A percentile compares a stretch with the other conserved stretches of the same genome.
Conservation (phyloP, 768 basidiomycete genomes). For the Suillus spraguei region DNA sequence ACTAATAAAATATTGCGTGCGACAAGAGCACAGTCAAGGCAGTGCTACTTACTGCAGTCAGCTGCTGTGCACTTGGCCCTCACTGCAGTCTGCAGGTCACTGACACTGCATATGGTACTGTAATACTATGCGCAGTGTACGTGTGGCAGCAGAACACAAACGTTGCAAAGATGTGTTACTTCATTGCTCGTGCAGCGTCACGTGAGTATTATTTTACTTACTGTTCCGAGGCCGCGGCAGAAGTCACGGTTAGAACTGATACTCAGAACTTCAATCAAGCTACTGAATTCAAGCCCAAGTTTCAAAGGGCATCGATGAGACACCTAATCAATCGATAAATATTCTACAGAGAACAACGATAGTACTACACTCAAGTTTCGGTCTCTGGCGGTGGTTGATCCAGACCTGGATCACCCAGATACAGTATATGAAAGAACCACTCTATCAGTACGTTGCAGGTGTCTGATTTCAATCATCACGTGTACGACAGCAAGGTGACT, state of each 20-base stretch:
- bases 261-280: neutral
- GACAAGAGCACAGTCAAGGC: too few relatives aligned
- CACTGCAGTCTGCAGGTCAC: too few relatives aligned
- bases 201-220: neutral
- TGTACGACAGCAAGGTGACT: conserved; percentile 2
- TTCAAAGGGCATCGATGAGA: neutral
- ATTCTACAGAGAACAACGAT: neutral
- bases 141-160: too few relatives aligned
- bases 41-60: too few relatives aligned
- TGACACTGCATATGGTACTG: too few relatives aligned
- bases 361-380: neutral
- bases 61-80: too few relatives aligned
- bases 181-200: neutral
- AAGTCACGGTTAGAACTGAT: too few relatives aligned
- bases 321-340: neutral
- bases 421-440: conserved; percentile 4
- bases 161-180: too few relatives aligned
- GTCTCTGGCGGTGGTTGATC: neutral
- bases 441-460: neutral
- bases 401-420: neutral
- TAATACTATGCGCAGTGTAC: too few relatives aligned
- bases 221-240: too few relatives aligned
- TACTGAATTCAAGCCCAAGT: neutral
- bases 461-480: neutral
- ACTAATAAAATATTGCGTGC: neutral